Evolutionary conservation across 306 rosid species (phyloP).

Genomic region (Fagus sylvatica): DNA sequence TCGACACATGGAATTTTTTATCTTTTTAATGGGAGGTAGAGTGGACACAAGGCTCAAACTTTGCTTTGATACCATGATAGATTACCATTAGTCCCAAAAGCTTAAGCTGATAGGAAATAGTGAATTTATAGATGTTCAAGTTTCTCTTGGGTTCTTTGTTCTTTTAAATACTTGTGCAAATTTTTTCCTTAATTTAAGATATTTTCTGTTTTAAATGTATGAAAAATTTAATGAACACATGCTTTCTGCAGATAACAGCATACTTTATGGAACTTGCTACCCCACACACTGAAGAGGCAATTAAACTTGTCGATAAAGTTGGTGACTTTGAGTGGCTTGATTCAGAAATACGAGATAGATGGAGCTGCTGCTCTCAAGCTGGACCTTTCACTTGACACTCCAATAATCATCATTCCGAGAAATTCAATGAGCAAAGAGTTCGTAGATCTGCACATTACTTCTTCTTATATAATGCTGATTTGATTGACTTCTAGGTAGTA

Average conservation of each 20-base stretch:
- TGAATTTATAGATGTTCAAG: slow-evolving; percentile 14
- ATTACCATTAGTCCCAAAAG: background rate
- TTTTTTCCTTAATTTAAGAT: background rate
- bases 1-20: background rate
- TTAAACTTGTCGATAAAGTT: slow-evolving; percentile 93
- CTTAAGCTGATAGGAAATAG: background rate
- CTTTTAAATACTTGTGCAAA: background rate
- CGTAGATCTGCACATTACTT: slow-evolving; percentile 37
- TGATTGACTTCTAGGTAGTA: background rate
- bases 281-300: slow-evolving; percentile 85
- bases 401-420: slow-evolving; percentile 83
- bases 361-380: slow-evolving; percentile 90
- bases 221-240: background rate
- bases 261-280: slow-evolving; percentile 97
- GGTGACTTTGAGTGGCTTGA: slow-evolving; percentile 98
- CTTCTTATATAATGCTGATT: slow-evolving; percentile 2
- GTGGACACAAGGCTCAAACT: no score
- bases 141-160: slow-evolving; percentile 12
- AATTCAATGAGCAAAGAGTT: slow-evolving; percentile 90
- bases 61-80: no score
- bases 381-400: slow-evolving; percentile 96
- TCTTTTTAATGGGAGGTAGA: background rate
- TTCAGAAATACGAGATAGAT: slow-evolving; percentile 92
- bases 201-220: slow-evolving; percentile 4
- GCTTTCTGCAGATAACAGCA: slow-evolving; percentile 62